Evolutionary conservation across 495 filamentous ascomycete species (phyloP).

Genomic region (Daldinia decipiens): DNA sequence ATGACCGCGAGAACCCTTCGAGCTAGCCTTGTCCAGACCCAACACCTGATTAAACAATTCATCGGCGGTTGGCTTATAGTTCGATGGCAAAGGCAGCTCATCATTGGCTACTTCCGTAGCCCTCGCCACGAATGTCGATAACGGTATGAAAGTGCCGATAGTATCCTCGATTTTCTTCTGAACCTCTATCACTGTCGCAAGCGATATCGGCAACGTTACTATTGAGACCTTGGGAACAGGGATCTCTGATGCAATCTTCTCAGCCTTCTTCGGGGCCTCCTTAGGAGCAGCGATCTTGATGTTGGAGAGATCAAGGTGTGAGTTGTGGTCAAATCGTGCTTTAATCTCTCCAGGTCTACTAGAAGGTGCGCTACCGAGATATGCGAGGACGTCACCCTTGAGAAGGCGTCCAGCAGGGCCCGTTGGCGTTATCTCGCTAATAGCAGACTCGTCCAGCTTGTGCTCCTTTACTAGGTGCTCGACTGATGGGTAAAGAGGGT

Average conservation of each 20-base stretch:
- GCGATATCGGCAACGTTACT: constrained; percentile 77
- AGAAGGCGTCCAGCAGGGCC: constrained; percentile 90
- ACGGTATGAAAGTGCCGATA: constrained; percentile 79
- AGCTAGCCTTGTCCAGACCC: constrained; percentile 65
- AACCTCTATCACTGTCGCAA: constrained; percentile 77
- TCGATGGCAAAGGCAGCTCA: constrained; percentile 73
- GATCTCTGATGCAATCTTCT: constrained; percentile 53
- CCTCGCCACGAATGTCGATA: constrained; percentile 86
- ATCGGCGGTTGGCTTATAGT: constrained; percentile 70
- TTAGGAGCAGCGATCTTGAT: constrained; percentile 81
- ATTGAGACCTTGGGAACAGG: constrained; percentile 60
- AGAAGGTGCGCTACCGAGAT: constrained; percentile 78
- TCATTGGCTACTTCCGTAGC: constrained; percentile 88
- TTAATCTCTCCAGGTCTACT: constrained; percentile 76
- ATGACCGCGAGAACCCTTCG: constrained; percentile 60
- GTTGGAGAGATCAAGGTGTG: constrained; percentile 91
- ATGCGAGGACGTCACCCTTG: constrained; percentile 95
- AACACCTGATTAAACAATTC: constrained; percentile 91
- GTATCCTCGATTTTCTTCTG: constrained; percentile 81
- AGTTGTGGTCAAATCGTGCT: constrained; percentile 73
- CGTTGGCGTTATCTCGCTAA: constrained; percentile 82
- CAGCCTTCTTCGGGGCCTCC: constrained; percentile 59
- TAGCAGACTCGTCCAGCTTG: constrained; percentile 73
- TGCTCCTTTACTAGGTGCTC: constrained; percentile 80
- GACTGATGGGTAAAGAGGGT: constrained; percentile 89